phyloP scores from a whole-genome alignment of 805 yeast species.

The Wickerhamomyces alni region DNA sequence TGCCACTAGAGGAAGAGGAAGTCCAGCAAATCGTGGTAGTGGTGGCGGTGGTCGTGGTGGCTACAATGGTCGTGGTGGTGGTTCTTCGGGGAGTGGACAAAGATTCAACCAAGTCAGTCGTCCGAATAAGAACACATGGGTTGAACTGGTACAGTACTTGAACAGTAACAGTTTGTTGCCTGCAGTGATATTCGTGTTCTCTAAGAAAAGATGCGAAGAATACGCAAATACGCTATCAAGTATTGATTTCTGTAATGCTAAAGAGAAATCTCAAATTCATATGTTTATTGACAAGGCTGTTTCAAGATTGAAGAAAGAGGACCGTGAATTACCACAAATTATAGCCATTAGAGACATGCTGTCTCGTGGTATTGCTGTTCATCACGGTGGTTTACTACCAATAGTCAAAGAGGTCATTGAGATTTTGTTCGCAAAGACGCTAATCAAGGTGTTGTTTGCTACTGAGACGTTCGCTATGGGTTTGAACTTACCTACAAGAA shows the following conservation, averaged over 20 bases:
- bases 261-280: slow-evolving; percentile 84
- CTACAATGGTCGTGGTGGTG: slow-evolving; percentile 19
- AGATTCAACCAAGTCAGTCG: slow-evolving; percentile 27
- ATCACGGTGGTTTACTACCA: slow-evolving; percentile 91
- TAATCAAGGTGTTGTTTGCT: slow-evolving; percentile 88
- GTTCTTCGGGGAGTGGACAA: slow-evolving; percentile 25
- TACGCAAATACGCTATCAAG: slow-evolving; percentile 75
- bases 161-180: slow-evolving; percentile 72
- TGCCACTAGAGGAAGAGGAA: slow-evolving; percentile 30
- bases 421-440: slow-evolving; percentile 78
- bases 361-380: slow-evolving; percentile 90
- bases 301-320: slow-evolving; percentile 82
- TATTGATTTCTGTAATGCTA: slow-evolving; percentile 74
- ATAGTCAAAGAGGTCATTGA: slow-evolving; percentile 92
- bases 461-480: slow-evolving; percentile 99
- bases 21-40: slow-evolving; percentile 26
- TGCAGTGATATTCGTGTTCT: slow-evolving; percentile 88
- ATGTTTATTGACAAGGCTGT: slow-evolving; percentile 91
- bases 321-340: slow-evolving; percentile 90
- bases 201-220: slow-evolving; percentile 90
- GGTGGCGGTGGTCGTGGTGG: slow-evolving; percentile 28
- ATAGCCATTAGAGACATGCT: slow-evolving; percentile 74
- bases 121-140: slow-evolving; percentile 79
- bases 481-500: slow-evolving; percentile 89
- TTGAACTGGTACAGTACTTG: slow-evolving; percentile 63